Evolutionary conservation across 176 grass and related monocot species (phyloP).

Genomic region (Olyra latifolia): DNA sequence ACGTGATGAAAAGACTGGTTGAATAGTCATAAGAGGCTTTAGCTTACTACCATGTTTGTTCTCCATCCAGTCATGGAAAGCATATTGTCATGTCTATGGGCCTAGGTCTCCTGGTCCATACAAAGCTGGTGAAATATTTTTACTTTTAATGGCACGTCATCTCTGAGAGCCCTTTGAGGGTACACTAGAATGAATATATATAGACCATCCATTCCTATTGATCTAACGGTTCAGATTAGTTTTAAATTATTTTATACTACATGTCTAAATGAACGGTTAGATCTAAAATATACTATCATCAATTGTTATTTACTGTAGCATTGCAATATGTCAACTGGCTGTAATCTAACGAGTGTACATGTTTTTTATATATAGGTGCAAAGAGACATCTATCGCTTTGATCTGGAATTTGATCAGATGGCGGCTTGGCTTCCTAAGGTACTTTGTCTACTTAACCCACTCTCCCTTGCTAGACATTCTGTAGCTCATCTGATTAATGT

Average conservation of each 20-base stretch:
- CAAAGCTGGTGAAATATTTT: not conserved
- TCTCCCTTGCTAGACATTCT: not conserved
- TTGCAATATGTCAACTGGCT: not conserved
- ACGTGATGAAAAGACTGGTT: constrained; percentile 9
- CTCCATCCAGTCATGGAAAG: not conserved
- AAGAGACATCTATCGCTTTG: not conserved
- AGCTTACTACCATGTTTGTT: not conserved
- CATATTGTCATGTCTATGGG: not conserved
- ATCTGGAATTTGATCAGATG: not conserved
- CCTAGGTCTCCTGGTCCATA: not conserved
- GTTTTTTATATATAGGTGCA: not conserved
- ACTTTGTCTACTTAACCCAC: not conserved
- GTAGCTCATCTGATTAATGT: not conserved
- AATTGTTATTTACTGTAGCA: too few relatives aligned
- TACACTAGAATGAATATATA: too few relatives aligned
- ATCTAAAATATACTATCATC: too few relatives aligned
- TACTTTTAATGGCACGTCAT: too few relatives aligned
- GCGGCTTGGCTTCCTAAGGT: not conserved
- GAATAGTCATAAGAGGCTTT: constrained; percentile 9
- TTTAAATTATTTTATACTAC: too few relatives aligned
- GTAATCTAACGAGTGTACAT: not conserved
- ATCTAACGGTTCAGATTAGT: too few relatives aligned
- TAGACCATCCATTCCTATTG: too few relatives aligned
- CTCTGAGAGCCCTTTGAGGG: too few relatives aligned
- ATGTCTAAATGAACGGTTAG: too few relatives aligned